Conservation (phyloP, 1,139 yeast species). For the Eremothecium coryli region DNA sequence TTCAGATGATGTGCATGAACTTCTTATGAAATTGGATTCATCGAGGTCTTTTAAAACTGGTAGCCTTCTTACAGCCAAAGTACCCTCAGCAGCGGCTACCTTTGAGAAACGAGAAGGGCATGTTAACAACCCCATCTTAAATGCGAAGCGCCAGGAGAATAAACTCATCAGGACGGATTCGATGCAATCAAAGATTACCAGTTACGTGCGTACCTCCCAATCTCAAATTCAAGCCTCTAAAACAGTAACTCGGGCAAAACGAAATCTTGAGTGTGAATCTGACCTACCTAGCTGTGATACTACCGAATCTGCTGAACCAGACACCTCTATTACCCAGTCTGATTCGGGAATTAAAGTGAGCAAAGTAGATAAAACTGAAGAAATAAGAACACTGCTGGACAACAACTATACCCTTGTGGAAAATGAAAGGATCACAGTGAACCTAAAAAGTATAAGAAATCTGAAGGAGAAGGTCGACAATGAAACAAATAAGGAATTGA, state of each 20-base stretch:
- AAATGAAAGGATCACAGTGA: slow-evolving; percentile 33
- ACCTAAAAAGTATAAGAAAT: slow-evolving; percentile 49
- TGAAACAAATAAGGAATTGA: slow-evolving; percentile 43
- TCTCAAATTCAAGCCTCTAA: slow-evolving; percentile 1
- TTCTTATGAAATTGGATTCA: slow-evolving; percentile 52
- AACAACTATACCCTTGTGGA: slow-evolving; percentile 13
- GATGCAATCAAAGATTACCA: slow-evolving; percentile 48
- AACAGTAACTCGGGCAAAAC: not conserved
- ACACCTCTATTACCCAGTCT: slow-evolving; percentile 1
- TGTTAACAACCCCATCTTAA: slow-evolving; percentile 13
- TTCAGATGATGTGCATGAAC: slow-evolving; percentile 40
- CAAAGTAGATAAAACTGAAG: not conserved
- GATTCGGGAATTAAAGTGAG: not conserved
- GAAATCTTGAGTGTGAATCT: not conserved
- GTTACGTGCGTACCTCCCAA: slow-evolving; percentile 30
- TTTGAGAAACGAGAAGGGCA: slow-evolving; percentile 4
- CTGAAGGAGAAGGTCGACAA: slow-evolving; percentile 45
- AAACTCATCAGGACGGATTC: slow-evolving; percentile 70
- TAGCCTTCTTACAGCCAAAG: slow-evolving; percentile 10
- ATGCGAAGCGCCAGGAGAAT: slow-evolving; percentile 42
- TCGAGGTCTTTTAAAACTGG: slow-evolving; percentile 65
- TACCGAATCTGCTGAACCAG: slow-evolving; percentile 6
- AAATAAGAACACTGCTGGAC: slow-evolving; percentile 3
- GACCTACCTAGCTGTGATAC: not conserved
- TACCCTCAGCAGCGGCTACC: slow-evolving; percentile 4